Percentiles rank a stretch among this genome's conserved stretches.
These are phyloP conservation scores for Endocarpon pusillum DNA, from an alignment of 495 filamentous ascomycete genomes.

Conservation along the genomic window DNA sequence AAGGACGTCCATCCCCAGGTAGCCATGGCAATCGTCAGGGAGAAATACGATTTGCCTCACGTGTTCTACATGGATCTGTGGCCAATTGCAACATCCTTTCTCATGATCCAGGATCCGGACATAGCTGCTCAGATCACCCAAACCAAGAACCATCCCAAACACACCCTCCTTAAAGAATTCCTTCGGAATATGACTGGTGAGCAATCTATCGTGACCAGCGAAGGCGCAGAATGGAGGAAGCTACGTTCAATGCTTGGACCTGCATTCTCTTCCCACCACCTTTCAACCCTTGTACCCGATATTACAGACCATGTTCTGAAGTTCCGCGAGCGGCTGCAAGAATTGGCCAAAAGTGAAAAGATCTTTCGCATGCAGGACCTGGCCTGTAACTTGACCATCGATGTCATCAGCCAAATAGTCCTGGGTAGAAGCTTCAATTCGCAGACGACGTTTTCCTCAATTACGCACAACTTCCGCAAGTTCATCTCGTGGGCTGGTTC, in stretches of 20 bases:
- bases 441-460: neutral
- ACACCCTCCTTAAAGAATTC: slow-evolving; percentile 3
- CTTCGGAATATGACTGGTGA: slow-evolving; percentile 4
- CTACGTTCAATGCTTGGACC: slow-evolving; percentile 2
- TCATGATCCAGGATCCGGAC: slow-evolving; percentile 7
- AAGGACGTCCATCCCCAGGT: neutral
- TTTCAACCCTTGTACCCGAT: slow-evolving; percentile 2
- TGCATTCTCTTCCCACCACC: slow-evolving; percentile 3
- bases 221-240: slow-evolving; percentile 5
- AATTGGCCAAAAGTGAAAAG: slow-evolving; percentile 1
- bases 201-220: slow-evolving; percentile 4
- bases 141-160: slow-evolving; percentile 5
- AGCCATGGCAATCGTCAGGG: neutral
- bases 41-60: slow-evolving; percentile 8
- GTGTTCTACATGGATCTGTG: slow-evolving; percentile 12
- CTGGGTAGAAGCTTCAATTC: slow-evolving; percentile 1
- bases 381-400: slow-evolving; percentile 2
- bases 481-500: neutral
- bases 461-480: neutral
- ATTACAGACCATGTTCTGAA: slow-evolving; percentile 3
- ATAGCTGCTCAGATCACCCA: slow-evolving; percentile 5
- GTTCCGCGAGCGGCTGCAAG: slow-evolving; percentile 2
- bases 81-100: slow-evolving; percentile 7
- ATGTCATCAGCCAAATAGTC: slow-evolving; percentile 2
- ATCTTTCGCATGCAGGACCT: slow-evolving; percentile 5